Evolutionary conservation across 169 alveolate genomes (phyloP).

Genomic region (Babesia bovis): DNA sequence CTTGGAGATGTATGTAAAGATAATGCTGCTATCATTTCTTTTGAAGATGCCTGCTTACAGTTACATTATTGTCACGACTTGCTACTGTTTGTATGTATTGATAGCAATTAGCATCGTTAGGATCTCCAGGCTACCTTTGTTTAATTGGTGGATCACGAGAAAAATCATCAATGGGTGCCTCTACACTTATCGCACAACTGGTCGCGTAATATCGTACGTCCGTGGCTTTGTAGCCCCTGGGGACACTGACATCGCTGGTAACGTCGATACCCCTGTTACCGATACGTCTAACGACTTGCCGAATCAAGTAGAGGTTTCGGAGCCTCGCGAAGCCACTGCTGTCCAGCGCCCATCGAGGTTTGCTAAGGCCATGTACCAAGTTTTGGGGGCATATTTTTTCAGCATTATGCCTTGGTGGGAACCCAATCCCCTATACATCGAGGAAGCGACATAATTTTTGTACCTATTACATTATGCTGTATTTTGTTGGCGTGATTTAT

Average conservation of each 20-base stretch:
- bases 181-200: background rate
- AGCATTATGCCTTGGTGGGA: constrained; percentile 82
- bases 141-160: background rate
- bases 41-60: constrained; percentile 48
- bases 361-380: constrained; percentile 70
- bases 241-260: background rate
- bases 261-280: background rate
- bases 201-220: background rate
- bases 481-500: background rate
- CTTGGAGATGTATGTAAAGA: constrained; percentile 44
- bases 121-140: background rate
- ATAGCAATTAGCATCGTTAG: background rate
- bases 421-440: constrained; percentile 73
- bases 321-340: background rate
- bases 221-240: background rate
- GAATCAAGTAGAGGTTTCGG: background rate
- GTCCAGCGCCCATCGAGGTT: constrained; percentile 55
- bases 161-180: background rate
- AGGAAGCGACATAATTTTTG: constrained; percentile 11
- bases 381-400: constrained; percentile 69
- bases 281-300: background rate
- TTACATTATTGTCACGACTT: constrained; percentile 18
- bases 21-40: constrained; percentile 42
- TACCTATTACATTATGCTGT: background rate
- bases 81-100: constrained; percentile 35